Evolutionary conservation across 805 yeast genomes (phyloP).

Genomic region (Wickerhamiella sorbophila): DNA sequence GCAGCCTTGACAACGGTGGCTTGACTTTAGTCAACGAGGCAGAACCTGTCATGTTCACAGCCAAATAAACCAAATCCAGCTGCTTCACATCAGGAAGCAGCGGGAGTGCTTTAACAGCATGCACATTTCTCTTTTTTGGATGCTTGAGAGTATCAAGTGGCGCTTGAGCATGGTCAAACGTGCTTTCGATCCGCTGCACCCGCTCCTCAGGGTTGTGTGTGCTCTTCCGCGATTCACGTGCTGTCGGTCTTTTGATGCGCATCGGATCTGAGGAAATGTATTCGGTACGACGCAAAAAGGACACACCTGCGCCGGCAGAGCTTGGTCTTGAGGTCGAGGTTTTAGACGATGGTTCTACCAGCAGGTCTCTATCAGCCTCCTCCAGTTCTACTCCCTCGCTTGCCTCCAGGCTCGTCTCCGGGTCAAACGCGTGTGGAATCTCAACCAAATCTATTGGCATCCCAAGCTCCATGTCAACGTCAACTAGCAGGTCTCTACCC

Average conservation of each 20-base stretch:
- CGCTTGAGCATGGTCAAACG: conserved; percentile 48
- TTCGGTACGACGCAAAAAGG: conserved; percentile 90
- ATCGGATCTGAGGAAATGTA: conserved; percentile 58
- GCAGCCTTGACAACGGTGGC: conserved; percentile 10
- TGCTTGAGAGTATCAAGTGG: conserved; percentile 42
- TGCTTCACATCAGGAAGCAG: conserved; percentile 83
- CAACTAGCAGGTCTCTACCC: conserved; percentile 39
- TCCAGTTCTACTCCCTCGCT: conserved; percentile 39
- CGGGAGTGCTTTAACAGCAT: conserved; percentile 66
- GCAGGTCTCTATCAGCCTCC: conserved; percentile 59
- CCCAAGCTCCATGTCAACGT: conserved; percentile 41
- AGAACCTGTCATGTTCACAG: conserved; percentile 30
- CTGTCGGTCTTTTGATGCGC: conserved; percentile 18
- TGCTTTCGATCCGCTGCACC: conserved; percentile 55
- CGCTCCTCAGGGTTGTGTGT: conserved; percentile 47
- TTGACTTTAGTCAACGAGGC: conserved; percentile 27
- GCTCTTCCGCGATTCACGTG: conserved; percentile 16
- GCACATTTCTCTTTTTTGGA: conserved; percentile 60
- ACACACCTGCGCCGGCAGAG: conserved; percentile 29
- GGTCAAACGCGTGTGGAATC: conserved; percentile 52
- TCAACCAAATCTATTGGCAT: conserved; percentile 60
- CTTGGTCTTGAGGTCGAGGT: conserved; percentile 13
- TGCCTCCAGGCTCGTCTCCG: conserved; percentile 29
- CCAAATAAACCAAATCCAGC: conserved; percentile 54
- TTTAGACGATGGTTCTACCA: conserved; percentile 63